These are phyloP conservation scores for Thelonectria rubi DNA, from an alignment of 2,329 filamentous ascomycete species.

Conservation along the genomic window DNA sequence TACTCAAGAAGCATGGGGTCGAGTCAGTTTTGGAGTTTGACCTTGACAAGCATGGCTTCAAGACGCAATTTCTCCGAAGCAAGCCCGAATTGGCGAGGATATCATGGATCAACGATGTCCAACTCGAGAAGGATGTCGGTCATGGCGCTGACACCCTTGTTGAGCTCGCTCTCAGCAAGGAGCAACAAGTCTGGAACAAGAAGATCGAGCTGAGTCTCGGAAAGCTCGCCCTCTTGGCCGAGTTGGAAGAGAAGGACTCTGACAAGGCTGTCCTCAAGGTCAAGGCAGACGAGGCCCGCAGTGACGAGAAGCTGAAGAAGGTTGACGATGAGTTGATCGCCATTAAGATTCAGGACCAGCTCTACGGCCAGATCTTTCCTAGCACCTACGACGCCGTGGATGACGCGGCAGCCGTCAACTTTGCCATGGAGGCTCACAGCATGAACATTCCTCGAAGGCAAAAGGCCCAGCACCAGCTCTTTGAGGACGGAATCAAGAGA, in stretches of 20 bases:
- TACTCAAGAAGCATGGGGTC: constrained; percentile 74
- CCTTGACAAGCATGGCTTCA: constrained; percentile 71
- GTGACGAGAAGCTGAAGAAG: constrained; percentile 57
- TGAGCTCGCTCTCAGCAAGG: constrained; percentile 73
- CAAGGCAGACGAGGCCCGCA: constrained; percentile 47
- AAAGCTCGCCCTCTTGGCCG: constrained; percentile 80
- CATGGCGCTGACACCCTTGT: constrained; percentile 77
- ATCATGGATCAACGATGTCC: constrained; percentile 94
- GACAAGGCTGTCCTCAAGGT: constrained; percentile 51
- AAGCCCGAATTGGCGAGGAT: constrained; percentile 78
- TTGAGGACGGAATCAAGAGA: constrained; percentile 74
- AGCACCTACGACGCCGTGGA: constrained; percentile 79
- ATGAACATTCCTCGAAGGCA: constrained; percentile 64
- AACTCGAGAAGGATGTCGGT: constrained; percentile 77
- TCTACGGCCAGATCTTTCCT: constrained; percentile 76
- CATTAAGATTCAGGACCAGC: constrained; percentile 79
- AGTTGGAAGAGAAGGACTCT: constrained; percentile 50
- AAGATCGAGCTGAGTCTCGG: constrained; percentile 91
- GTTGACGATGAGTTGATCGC: constrained; percentile 73
- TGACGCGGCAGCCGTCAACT: constrained; percentile 77
- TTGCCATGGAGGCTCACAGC: constrained; percentile 76
- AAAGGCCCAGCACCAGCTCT: constrained; percentile 73
- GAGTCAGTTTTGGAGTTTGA: constrained; percentile 76
- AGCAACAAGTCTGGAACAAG: constrained; percentile 89
- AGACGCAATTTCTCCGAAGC: constrained; percentile 81